Evolutionary conservation across 345 rosid genomes (phyloP).

Genomic region (Turnera subulata): DNA sequence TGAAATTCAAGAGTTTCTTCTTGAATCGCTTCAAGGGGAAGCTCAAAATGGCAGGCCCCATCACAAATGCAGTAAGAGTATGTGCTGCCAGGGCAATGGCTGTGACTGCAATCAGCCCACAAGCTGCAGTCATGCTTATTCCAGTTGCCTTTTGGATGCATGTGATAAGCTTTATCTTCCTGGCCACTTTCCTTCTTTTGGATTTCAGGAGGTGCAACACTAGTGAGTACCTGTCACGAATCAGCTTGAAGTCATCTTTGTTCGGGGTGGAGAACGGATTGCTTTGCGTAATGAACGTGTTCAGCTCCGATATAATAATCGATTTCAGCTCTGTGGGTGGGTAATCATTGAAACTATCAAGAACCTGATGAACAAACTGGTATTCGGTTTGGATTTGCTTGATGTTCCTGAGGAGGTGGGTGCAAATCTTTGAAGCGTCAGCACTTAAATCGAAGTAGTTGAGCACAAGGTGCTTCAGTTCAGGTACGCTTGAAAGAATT

Average conservation of each 20-base stretch:
- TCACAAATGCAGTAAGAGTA: conserved; percentile 22
- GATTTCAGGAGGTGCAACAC: conserved; percentile 23
- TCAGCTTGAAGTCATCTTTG: conserved; percentile 26
- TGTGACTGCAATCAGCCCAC: conserved; percentile 25
- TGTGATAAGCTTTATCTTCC: conserved; percentile 27
- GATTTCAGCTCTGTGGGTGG: conserved; percentile 7
- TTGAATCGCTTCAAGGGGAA: conserved; percentile 22
- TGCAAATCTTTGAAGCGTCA: conserved; percentile 40
- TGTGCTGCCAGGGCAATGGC: conserved; percentile 36
- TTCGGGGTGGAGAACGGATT: conserved; percentile 31
- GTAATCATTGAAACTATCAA: conserved; percentile 17
- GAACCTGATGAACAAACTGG: conserved; percentile 17
- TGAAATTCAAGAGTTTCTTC: conserved; percentile 19
- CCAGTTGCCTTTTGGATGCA: conserved; percentile 24
- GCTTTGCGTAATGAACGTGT: conserved; percentile 14
- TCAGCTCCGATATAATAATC: conserved; percentile 15
- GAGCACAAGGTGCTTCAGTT: conserved; percentile 28
- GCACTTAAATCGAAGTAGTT: conserved; percentile 41
- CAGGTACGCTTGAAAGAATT: conserved; percentile 22
- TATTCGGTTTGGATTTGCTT: conserved; percentile 19
- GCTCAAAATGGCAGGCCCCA: conserved; percentile 33
- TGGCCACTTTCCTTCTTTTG: conserved; percentile 27
- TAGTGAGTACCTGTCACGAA: conserved; percentile 23
- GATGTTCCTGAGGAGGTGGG: conserved; percentile 27
- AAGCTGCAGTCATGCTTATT: conserved; percentile 30